These are phyloP conservation scores for Mesembryanthemum crystallinum DNA, from an alignment of 148 eudicot genomes.

Conservation along the genomic window DNA sequence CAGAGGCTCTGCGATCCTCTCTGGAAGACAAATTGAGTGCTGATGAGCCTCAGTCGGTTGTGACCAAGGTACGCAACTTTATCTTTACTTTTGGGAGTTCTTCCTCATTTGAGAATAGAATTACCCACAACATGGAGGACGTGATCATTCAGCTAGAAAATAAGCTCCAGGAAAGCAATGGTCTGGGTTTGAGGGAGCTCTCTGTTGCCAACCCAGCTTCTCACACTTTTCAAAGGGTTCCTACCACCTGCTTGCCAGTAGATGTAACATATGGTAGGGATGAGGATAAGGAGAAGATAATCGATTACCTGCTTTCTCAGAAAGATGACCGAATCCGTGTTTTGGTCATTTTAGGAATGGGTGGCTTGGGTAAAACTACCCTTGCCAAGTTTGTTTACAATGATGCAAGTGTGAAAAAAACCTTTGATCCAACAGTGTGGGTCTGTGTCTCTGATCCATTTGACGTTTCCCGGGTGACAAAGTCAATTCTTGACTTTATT, in stretches of 20 bases:
- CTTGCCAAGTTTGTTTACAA: conserved; percentile 19
- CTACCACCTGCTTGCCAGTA: conserved; percentile 2
- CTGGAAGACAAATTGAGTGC: neutral
- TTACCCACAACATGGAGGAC: neutral
- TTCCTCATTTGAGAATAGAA: neutral
- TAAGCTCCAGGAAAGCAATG: neutral
- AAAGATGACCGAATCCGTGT: neutral
- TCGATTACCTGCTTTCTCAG: conserved; percentile 7
- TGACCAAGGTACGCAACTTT: neutral
- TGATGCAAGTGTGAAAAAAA: neutral
- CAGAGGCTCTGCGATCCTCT: neutral
- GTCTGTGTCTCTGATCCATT: conserved; percentile 24
- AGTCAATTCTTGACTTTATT: conserved; percentile 11
- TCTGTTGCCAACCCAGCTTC: neutral
- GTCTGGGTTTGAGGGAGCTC: neutral
- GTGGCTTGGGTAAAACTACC: conserved; percentile 22
- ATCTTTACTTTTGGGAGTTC: neutral
- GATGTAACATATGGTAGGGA: conserved; percentile 9
- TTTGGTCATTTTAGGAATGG: conserved; percentile 19
- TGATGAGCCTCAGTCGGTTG: neutral
- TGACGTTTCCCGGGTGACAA: conserved; percentile 19
- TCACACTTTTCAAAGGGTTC: neutral
- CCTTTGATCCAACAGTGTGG: conserved; percentile 15
- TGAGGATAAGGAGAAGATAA: conserved; percentile 3
- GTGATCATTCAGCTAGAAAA: neutral